These are phyloP conservation scores for Neonectria sp. DNA, from an alignment of 2,329 filamentous ascomycete species.

Conservation along the genomic window DNA sequence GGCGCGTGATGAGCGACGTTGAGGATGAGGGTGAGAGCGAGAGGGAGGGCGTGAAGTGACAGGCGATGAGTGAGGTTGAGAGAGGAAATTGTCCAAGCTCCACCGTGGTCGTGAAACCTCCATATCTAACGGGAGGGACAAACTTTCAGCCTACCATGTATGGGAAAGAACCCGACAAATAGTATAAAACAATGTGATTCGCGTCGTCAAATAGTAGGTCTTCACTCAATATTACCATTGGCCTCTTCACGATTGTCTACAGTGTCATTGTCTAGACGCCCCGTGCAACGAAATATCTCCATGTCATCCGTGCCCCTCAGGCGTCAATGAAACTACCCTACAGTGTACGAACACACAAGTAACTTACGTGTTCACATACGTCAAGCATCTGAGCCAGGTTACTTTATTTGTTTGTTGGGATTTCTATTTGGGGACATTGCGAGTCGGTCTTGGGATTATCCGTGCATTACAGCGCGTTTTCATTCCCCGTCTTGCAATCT, in stretches of 20 bases:
- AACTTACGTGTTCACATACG: no score
- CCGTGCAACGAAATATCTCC: not conserved
- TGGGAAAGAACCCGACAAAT: not conserved
- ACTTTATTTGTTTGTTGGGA: not conserved
- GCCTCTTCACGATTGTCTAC: not conserved
- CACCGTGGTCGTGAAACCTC: constrained; percentile 26
- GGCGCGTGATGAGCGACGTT: constrained; percentile 8
- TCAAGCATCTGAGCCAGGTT: not conserved
- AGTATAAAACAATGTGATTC: not conserved
- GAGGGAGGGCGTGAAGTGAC: constrained; percentile 24
- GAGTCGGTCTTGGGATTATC: not conserved
- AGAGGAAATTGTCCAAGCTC: constrained; percentile 37
- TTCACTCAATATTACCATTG: no score
- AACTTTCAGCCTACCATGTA: not conserved
- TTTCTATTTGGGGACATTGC: no score
- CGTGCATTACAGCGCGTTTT: not conserved
- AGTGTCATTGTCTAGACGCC: not conserved
- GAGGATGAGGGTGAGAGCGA: constrained; percentile 3
- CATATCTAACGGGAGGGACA: not conserved
- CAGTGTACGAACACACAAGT: not conserved
- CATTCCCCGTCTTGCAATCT: no score
- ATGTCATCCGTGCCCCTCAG: not conserved
- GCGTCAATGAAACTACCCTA: not conserved
- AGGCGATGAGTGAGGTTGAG: constrained; percentile 18
- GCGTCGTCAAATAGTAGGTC: not conserved